phyloP scores from a whole-genome alignment of 2,329 filamentous ascomycete species.

The Scortechinia acanthostroma region DNA sequence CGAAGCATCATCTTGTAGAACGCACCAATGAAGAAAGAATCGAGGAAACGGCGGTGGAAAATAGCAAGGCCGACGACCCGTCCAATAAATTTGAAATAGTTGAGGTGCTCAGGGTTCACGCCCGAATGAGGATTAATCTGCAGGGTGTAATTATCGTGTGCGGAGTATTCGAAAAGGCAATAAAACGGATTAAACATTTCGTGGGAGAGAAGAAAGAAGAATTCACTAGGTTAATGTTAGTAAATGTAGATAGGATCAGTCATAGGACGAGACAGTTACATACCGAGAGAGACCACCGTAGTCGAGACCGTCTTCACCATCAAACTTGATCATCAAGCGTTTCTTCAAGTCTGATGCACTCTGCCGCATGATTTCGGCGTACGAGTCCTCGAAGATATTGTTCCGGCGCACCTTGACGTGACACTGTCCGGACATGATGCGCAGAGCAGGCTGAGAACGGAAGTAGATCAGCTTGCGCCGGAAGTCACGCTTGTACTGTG shows the following conservation, averaged over 20 bases:
- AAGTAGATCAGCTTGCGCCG: constrained; percentile 97
- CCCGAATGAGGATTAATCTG: constrained; percentile 99
- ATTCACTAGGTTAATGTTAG: constrained; percentile 42
- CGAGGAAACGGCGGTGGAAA: constrained; percentile 93
- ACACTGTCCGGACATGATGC: constrained; percentile 91
- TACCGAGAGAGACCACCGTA: constrained; percentile 87
- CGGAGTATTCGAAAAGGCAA: constrained; percentile 97
- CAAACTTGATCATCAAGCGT: constrained; percentile 98
- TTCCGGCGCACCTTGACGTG: constrained; percentile 95
- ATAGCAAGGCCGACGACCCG: constrained; percentile 94
- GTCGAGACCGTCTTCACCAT: constrained; percentile 94
- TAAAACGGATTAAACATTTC: constrained; percentile 99
- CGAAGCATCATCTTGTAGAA: constrained; percentile 99
- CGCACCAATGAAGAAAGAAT: constrained; percentile 97
- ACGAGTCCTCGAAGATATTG: constrained; percentile 98
- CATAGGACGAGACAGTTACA: background rate
- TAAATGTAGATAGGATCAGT: background rate
- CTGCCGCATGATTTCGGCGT: constrained; percentile 95
- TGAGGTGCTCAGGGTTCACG: constrained; percentile 97
- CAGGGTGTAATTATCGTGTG: constrained; percentile 98
- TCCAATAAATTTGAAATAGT: constrained; percentile 99
- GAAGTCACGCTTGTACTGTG: constrained; percentile 99
- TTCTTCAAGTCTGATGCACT: constrained; percentile 96
- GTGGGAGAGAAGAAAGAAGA: constrained; percentile 97
- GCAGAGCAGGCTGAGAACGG: constrained; percentile 90